Evolutionary conservation across 2,329 filamentous ascomycete species (phyloP).

Genomic region (Trichoderma lentiforme): DNA sequence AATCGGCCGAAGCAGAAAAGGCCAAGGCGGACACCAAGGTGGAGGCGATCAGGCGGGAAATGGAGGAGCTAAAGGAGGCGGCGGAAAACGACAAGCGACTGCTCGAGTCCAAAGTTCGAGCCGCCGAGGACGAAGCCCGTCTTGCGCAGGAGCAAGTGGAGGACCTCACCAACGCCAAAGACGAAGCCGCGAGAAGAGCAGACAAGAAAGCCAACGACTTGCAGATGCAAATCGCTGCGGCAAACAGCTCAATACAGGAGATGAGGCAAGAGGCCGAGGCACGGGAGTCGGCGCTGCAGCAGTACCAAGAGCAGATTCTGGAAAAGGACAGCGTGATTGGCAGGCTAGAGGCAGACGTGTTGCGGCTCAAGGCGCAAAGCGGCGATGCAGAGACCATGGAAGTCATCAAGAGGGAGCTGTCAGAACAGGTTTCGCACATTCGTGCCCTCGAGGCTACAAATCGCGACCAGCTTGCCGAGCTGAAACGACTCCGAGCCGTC

Average conservation of each 20-base stretch:
- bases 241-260: slow-evolving; percentile 52
- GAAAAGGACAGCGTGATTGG: slow-evolving; percentile 70
- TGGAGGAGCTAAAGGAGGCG: slow-evolving; percentile 49
- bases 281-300: slow-evolving; percentile 55
- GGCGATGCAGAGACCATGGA: slow-evolving; percentile 82
- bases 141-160: slow-evolving; percentile 76
- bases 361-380: slow-evolving; percentile 80
- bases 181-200: slow-evolving; percentile 64
- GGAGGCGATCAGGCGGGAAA: slow-evolving; percentile 49
- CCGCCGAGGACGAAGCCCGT: slow-evolving; percentile 69
- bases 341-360: slow-evolving; percentile 74
- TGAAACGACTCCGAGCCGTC: slow-evolving; percentile 75
- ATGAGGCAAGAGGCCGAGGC: slow-evolving; percentile 56
- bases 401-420: slow-evolving; percentile 82
- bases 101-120: slow-evolving; percentile 65
- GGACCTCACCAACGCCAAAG: slow-evolving; percentile 60
- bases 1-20: slow-evolving; percentile 56
- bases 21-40: slow-evolving; percentile 48
- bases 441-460: slow-evolving; percentile 77
- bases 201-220: slow-evolving; percentile 56
- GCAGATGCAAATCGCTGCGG: slow-evolving; percentile 47
- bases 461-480: slow-evolving; percentile 72
- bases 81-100: slow-evolving; percentile 58
- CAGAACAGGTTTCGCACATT: slow-evolving; percentile 90
- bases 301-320: slow-evolving; percentile 62